Conservation (phyloP, 1,139 yeast species). For the Hansenula anomala region DNA sequence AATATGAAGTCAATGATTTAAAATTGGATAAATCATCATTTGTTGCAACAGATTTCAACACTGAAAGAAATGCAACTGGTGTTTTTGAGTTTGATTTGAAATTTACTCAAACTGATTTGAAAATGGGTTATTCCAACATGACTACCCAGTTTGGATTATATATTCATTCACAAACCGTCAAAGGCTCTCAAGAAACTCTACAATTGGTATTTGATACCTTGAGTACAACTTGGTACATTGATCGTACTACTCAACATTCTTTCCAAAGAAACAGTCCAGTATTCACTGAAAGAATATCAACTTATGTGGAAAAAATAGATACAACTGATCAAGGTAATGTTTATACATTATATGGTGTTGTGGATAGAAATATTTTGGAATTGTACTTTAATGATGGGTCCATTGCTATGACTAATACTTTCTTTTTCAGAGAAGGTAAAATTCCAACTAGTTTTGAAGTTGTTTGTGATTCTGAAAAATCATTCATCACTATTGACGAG, state of each 20-base stretch:
- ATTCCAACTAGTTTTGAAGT: constrained; percentile 1
- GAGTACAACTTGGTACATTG: background rate
- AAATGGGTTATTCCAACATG: background rate
- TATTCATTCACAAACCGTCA: background rate
- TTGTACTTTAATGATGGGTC: background rate
- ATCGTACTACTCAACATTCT: background rate
- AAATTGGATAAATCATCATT: background rate
- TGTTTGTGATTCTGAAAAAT: background rate
- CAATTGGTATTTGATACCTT: background rate
- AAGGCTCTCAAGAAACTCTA: background rate
- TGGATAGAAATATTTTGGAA: background rate
- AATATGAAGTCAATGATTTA: background rate
- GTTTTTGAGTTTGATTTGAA: background rate
- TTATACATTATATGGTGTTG: background rate
- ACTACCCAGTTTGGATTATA: background rate
- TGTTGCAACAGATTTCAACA: background rate
- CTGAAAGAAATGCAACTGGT: background rate
- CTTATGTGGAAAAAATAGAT: too few relatives aligned
- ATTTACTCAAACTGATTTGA: background rate
- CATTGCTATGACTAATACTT: background rate
- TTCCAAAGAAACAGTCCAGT: constrained; percentile 1
- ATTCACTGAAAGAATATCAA: background rate
- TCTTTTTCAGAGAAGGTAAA: background rate
- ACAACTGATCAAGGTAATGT: background rate
- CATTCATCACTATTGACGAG: background rate